Conservation (phyloP, 2,329 filamentous ascomycete genomes). For the Fusarium luffae region DNA sequence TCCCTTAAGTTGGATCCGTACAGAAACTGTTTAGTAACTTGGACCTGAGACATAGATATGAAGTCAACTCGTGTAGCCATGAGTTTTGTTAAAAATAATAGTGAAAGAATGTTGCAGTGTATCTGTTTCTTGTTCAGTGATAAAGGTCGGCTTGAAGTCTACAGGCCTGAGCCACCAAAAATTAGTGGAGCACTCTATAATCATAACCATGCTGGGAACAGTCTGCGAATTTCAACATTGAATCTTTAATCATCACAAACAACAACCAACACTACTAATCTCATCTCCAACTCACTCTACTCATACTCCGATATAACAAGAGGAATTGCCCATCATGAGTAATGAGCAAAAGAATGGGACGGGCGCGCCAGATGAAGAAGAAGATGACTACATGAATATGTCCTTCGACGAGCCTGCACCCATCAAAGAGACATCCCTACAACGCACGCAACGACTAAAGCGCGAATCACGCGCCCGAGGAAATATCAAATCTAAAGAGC, state of each 20-base stretch:
- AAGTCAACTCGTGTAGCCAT: background rate
- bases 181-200: constrained; percentile 22
- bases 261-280: background rate
- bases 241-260: constrained; percentile 8
- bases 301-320: background rate
- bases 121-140: background rate
- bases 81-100: background rate
- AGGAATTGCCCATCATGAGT: constrained; percentile 14
- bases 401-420: constrained; percentile 76
- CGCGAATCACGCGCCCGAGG: constrained; percentile 75
- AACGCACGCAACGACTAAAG: constrained; percentile 64
- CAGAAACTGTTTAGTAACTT: background rate
- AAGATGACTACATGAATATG: constrained; percentile 99
- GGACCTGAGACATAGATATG: background rate
- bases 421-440: constrained; percentile 64
- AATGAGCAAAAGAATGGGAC: constrained; percentile 20
- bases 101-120: background rate
- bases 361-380: constrained; percentile 66
- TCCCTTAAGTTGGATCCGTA: no score
- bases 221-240: constrained; percentile 1
- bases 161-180: background rate
- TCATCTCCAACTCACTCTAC: background rate
- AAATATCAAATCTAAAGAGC: constrained; percentile 81
- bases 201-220: background rate
- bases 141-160: background rate